These are phyloP conservation scores for Sporisorium graminicola DNA, from an alignment of 1,284 basidiomycete genomes.

Conservation along the genomic window DNA sequence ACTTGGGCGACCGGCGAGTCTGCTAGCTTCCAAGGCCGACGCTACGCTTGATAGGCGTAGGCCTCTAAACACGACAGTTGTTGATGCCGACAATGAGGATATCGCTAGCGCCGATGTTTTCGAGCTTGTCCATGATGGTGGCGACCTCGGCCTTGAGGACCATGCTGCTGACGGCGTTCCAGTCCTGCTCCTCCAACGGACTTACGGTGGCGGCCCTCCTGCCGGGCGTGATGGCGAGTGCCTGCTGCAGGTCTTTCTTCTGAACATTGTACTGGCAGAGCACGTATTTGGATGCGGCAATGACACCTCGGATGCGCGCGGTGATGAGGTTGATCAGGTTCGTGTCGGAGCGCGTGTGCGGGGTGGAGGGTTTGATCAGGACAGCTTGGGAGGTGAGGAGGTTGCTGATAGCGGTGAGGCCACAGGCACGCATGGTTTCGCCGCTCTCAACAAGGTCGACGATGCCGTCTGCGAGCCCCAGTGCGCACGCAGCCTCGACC, in stretches of 20 bases:
- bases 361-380: conserved; percentile 84
- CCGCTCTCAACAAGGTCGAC: conserved; percentile 80
- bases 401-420: conserved; percentile 85
- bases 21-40: too few relatives aligned
- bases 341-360: conserved; percentile 76
- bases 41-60: too few relatives aligned
- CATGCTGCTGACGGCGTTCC: conserved; percentile 95
- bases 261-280: conserved; percentile 92
- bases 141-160: conserved; percentile 88
- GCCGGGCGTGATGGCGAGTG: conserved; percentile 85
- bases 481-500: conserved; percentile 96
- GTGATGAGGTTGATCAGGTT: conserved; percentile 83
- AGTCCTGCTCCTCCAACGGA: conserved; percentile 81
- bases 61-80: conserved; percentile 86
- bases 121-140: conserved; percentile 88
- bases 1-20: too few relatives aligned
- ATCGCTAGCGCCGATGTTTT: conserved; percentile 86
- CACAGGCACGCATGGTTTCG: conserved; percentile 98
- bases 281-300: conserved; percentile 89
- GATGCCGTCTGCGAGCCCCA: conserved; percentile 97
- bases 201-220: conserved; percentile 89
- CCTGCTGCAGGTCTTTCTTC: conserved; percentile 76
- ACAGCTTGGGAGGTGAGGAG: conserved; percentile 91
- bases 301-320: conserved; percentile 89
- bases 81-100: conserved; percentile 89